Conservation (phyloP, 805 yeast species). For the Candida vartiovaarae region DNA sequence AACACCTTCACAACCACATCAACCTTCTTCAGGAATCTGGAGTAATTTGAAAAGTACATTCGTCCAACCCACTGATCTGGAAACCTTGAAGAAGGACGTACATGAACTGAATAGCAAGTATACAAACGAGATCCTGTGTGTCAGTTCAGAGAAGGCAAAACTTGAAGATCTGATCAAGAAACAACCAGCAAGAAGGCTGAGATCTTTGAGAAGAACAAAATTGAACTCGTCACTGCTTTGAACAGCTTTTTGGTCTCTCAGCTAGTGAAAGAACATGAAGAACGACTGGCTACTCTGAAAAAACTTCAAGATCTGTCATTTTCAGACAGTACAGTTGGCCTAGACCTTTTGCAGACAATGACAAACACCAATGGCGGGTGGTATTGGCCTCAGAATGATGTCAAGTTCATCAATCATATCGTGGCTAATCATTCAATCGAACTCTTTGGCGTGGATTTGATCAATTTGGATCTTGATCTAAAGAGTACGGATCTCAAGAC, state of each 20-base stretch:
- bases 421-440: background rate
- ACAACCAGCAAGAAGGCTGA: slow-evolving; percentile 11
- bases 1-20: background rate
- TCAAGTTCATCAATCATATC: slow-evolving; percentile 7
- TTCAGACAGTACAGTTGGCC: slow-evolving; percentile 4
- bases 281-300: background rate
- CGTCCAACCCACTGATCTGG: slow-evolving; percentile 3
- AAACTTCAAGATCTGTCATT: background rate
- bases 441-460: slow-evolving; percentile 19
- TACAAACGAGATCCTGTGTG: slow-evolving; percentile 3
- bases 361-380: slow-evolving; percentile 10
- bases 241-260: no score
- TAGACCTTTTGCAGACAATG: slow-evolving; percentile 7
- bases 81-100: slow-evolving; percentile 8
- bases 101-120: slow-evolving; percentile 3
- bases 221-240: slow-evolving; percentile 2
- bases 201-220: slow-evolving; percentile 13
- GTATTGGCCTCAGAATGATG: slow-evolving; percentile 22
- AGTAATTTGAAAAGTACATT: slow-evolving; percentile 13
- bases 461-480: slow-evolving; percentile 9
- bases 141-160: slow-evolving; percentile 1
- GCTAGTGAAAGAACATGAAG: no score
- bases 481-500: slow-evolving; percentile 6
- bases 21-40: slow-evolving; percentile 10
- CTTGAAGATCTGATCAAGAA: slow-evolving; percentile 11